These are phyloP conservation scores for Tuber umbilicatum DNA, from an alignment of 495 filamentous ascomycete species.

Conservation along the genomic window DNA sequence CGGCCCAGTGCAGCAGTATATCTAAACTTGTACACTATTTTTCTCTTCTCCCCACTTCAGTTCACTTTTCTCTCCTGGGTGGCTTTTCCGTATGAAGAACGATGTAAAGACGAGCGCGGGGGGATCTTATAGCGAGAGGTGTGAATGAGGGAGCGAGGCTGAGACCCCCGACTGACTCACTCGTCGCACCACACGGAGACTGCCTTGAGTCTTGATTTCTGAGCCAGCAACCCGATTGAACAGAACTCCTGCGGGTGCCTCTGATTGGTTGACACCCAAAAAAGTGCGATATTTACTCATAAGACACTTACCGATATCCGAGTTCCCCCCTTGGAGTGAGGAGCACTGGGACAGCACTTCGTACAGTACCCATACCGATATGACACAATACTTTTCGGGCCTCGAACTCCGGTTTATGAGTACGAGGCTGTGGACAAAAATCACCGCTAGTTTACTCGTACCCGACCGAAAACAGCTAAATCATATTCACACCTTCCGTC, in stretches of 20 bases:
- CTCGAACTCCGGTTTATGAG: background rate
- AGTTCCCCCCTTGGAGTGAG: background rate
- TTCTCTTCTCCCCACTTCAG: background rate
- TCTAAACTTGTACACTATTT: background rate
- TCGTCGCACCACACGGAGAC: background rate
- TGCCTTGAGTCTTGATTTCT: background rate
- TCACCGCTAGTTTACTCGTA: too few relatives aligned
- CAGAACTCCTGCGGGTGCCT: background rate
- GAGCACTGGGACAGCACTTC: too few relatives aligned
- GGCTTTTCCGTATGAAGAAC: background rate
- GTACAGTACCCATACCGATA: too few relatives aligned
- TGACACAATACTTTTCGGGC: background rate
- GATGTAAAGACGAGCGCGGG: background rate
- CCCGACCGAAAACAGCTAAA: too few relatives aligned
- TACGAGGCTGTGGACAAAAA: too few relatives aligned
- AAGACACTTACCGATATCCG: background rate
- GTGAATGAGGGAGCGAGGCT: background rate
- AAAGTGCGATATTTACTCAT: background rate
- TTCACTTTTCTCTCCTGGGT: background rate
- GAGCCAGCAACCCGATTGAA: background rate
- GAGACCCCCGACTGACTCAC: background rate
- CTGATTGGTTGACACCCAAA: background rate
- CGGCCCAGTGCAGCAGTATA: background rate
- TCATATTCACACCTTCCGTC: too few relatives aligned
- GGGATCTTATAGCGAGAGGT: background rate